A percentile compares a stretch with the other conserved stretches of the same genome.
phyloP scores from a whole-genome alignment of 805 yeast genomes.

The Geotrichum ghanense region DNA sequence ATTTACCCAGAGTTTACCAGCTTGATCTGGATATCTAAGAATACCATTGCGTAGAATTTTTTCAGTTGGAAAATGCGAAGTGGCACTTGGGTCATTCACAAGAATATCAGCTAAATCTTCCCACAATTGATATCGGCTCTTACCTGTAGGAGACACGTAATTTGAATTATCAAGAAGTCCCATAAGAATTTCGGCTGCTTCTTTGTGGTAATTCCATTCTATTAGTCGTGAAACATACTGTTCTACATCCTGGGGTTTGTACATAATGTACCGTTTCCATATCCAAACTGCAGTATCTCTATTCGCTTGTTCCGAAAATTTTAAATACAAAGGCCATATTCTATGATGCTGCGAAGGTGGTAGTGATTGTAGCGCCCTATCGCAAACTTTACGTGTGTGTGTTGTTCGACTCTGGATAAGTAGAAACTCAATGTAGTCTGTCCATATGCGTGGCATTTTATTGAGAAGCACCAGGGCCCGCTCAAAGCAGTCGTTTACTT shows the following conservation, averaged over 20 bases:
- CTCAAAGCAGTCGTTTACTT: constrained; percentile 36
- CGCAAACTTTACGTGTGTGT: constrained; percentile 34
- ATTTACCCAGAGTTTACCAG: constrained; percentile 35
- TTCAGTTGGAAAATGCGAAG: constrained; percentile 26
- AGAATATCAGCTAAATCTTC: constrained; percentile 34
- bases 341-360: constrained; percentile 43
- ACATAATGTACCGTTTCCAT: constrained; percentile 25
- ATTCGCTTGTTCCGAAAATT: constrained; percentile 36
- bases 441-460: constrained; percentile 43
- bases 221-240: constrained; percentile 18
- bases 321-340: constrained; percentile 45
- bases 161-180: constrained; percentile 25
- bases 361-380: constrained; percentile 36
- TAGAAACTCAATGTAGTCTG: constrained; percentile 36
- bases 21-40: constrained; percentile 46
- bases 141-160: constrained; percentile 27
- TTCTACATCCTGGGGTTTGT: constrained; percentile 19
- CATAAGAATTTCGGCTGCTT: constrained; percentile 25
- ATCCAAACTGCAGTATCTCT: constrained; percentile 24
- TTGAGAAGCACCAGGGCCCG: constrained; percentile 32
- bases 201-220: constrained; percentile 15
- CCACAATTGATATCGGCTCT: constrained; percentile 39
- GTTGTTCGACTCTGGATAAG: constrained; percentile 27
- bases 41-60: constrained; percentile 28
- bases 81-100: constrained; percentile 19